Evolutionary conservation across 345 rosid species (phyloP), one percentile per base, ranked within the genome.

Genomic region (Cardamine chenopodiifolia): DNA sequence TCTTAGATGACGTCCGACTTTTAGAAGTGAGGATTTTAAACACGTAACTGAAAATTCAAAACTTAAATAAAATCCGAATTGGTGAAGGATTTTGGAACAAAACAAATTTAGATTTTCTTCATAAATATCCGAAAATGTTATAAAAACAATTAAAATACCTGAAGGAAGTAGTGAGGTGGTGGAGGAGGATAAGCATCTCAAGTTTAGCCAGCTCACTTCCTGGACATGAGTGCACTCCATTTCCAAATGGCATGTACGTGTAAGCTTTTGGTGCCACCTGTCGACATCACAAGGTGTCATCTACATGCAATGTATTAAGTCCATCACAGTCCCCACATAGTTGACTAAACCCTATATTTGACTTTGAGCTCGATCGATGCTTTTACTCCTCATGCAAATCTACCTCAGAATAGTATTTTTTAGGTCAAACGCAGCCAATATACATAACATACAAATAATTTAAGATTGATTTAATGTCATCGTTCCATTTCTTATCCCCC

Each of bases 181-280:
- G 98, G 3, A 94, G 90, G 50, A 94, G 85, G 71, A 94, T 80
- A 25, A 88, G 86, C 85, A 89, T 91, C 82, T 94, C 98, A 67
- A 94, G 95, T 84, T 90, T 94, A 45, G 97, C 96, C 80, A 94
- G 81, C 80, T 94, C 97, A 80, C 88, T 94, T 59, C 97, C 97
- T n/a, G 98, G 98, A 80, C 98, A 94, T 4, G 95, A 91, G 78
- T 94, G 98, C 66, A 87, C 89, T 55, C 97, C 98, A 62, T 82
- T 94, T 2, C 98, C 98, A 65, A 94, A 94, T 8, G 98, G 96
- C 93, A 94, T 81, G 78, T 75, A 94, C 13, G 97, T 87, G 84
- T 91, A 81, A 4, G 96, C 89, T 80, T 81, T 87, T 17, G 85
- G 88, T 68, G 97, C 86, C 80, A 84, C 88, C 97, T 94, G 88